Conservation (phyloP, 352 stramenopile species). For the Pythium sp. region DNA sequence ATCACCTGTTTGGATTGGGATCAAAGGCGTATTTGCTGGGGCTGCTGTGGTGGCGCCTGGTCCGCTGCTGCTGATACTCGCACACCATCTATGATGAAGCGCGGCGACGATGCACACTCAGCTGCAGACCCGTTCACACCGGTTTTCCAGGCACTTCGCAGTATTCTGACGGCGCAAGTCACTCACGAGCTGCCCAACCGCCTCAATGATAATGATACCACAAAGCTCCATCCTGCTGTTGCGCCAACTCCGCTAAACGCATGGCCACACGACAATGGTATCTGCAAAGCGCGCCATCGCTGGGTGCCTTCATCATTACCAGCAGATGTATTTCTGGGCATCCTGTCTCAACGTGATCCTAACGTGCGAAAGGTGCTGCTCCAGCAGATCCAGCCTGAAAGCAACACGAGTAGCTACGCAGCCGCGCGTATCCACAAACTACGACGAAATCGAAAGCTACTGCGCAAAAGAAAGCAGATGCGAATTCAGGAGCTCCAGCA, state of each 20-base stretch:
- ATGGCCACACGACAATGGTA: background rate
- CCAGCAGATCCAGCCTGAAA: background rate
- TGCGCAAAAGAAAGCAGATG: background rate
- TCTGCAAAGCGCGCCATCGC: background rate
- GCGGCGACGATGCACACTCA: background rate
- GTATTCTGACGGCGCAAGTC: slow-evolving; percentile 14
- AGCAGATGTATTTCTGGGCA: background rate
- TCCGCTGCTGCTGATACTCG: background rate
- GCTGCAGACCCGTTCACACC: background rate
- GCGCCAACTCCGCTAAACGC: slow-evolving; percentile 6
- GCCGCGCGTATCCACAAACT: slow-evolving; percentile 8
- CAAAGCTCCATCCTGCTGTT: background rate
- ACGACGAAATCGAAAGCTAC: background rate
- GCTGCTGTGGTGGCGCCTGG: background rate
- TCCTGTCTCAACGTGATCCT: background rate
- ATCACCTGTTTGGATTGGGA: no score
- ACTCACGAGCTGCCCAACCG: background rate
- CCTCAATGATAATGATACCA: background rate
- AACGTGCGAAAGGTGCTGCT: background rate
- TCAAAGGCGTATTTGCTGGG: background rate
- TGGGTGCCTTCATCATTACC: background rate
- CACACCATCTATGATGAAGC: background rate
- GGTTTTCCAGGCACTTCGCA: slow-evolving; percentile 16
- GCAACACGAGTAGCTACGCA: background rate
- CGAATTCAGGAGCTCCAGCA: slow-evolving; percentile 7